Evolutionary conservation across 2,329 filamentous ascomycete species (phyloP).

Genomic region (Colletotrichum plurivorum): DNA sequence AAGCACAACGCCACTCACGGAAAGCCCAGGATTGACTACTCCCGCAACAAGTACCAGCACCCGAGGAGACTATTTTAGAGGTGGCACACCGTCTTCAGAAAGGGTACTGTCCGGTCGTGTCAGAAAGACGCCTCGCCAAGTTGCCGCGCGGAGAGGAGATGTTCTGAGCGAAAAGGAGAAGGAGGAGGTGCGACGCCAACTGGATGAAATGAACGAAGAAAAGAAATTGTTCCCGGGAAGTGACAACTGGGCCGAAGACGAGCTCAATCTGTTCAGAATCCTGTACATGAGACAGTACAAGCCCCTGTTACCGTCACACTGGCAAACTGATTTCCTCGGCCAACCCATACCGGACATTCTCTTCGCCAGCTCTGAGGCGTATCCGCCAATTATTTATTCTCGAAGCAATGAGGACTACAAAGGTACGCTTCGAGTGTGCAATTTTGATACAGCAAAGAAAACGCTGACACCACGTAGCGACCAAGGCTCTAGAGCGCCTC

Average conservation of each 20-base stretch:
- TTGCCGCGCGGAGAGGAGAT: conserved; percentile 24
- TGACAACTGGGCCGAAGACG: conserved; percentile 66
- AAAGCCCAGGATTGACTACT: conserved; percentile 4
- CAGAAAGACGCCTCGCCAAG: conserved; percentile 31
- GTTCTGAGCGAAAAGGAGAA: conserved; percentile 37
- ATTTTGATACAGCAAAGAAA: no score
- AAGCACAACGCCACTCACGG: conserved; percentile 32
- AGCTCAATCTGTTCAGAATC: conserved; percentile 60
- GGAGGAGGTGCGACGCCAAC: conserved; percentile 24
- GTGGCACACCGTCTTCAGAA: conserved; percentile 32
- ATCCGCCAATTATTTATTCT: conserved; percentile 55
- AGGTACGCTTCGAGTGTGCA: conserved; percentile 46
- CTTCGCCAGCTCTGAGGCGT: conserved; percentile 50
- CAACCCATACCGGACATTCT: conserved; percentile 55
- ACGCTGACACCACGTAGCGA: conserved; percentile 51
- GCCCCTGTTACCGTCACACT: conserved; percentile 56
- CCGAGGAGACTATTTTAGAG: conserved; percentile 11
- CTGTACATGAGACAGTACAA: conserved; percentile 58
- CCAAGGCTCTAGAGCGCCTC: conserved; percentile 53
- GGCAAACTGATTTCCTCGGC: conserved; percentile 57
- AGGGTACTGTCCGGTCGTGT: conserved; percentile 31
- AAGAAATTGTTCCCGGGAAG: conserved; percentile 58
- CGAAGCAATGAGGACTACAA: conserved; percentile 52
- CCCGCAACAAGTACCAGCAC: conserved; percentile 34
- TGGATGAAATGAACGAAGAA: conserved; percentile 56